phyloP scores from a whole-genome alignment of 441 rosid genomes.

The Croton laevigatus region DNA sequence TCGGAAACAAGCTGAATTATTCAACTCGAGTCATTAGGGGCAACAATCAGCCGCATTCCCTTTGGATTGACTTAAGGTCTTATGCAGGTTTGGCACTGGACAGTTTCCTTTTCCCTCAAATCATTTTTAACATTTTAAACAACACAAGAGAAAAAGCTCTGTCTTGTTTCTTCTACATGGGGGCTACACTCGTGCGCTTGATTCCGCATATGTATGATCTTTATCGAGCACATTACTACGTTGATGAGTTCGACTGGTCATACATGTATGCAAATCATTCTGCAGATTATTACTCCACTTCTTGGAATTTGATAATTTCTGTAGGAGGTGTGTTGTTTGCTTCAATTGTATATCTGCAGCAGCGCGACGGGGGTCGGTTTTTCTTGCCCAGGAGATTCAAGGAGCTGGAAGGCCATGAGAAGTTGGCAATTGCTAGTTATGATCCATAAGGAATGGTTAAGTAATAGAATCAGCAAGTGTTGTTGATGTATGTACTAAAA shows the following conservation, averaged over 20 bases:
- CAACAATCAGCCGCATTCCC: conserved; percentile 27
- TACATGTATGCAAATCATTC: conserved; percentile 42
- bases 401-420: conserved; percentile 46
- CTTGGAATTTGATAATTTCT: conserved; percentile 70
- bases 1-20: conserved; percentile 16
- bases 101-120: conserved; percentile 81
- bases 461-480: neutral
- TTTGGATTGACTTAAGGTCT: conserved; percentile 61
- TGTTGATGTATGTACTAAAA: no score
- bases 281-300: conserved; percentile 64
- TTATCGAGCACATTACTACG: conserved; percentile 46
- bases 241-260: conserved; percentile 18
- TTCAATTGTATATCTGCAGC: conserved; percentile 64
- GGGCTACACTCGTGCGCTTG: conserved; percentile 57
- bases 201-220: conserved; percentile 85
- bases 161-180: conserved; percentile 53
- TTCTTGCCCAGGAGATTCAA: conserved; percentile 56
- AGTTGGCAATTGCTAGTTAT: conserved; percentile 31
- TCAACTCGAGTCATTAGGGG: conserved; percentile 23
- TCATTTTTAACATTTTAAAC: conserved; percentile 60
- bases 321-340: conserved; percentile 49
- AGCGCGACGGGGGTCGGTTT: conserved; percentile 60
- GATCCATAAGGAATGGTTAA: neutral
- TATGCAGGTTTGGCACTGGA: conserved; percentile 77
- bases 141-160: conserved; percentile 51